These are phyloP conservation scores for Cordyceps cicadae DNA, from an alignment of 2,329 filamentous ascomycete species.

Conservation along the genomic window DNA sequence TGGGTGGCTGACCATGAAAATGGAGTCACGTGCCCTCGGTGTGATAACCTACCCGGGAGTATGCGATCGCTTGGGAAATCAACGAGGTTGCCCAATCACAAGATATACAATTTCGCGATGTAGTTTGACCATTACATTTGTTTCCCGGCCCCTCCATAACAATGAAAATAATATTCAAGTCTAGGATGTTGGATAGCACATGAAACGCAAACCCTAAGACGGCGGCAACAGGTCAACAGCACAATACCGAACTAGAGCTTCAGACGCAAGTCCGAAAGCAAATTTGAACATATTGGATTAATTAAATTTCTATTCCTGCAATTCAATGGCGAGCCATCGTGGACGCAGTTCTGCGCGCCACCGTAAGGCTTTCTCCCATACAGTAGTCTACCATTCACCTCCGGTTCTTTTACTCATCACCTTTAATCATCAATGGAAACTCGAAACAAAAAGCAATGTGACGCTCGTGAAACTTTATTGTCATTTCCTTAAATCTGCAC, in stretches of 20 bases:
- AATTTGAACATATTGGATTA: constrained; percentile 6
- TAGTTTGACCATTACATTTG: too few species aligned
- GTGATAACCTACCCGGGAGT: not conserved
- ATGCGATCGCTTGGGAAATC: not conserved
- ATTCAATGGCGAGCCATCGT: not conserved
- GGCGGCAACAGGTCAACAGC: too few species aligned
- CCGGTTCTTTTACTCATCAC: constrained; percentile 5
- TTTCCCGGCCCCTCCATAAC: too few species aligned
- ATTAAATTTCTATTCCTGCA: constrained; percentile 10
- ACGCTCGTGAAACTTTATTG: constrained; percentile 19
- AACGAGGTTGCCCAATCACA: not conserved
- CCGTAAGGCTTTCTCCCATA: not conserved
- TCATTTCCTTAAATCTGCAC: constrained; percentile 57
- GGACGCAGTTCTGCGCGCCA: not conserved
- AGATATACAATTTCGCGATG: too few species aligned
- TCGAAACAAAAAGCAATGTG: constrained; percentile 19
- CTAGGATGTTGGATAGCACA: too few species aligned
- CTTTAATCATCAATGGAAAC: constrained; percentile 6
- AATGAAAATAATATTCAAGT: too few species aligned
- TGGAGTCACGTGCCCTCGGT: not conserved
- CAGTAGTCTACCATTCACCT: constrained; percentile 7
- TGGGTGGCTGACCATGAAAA: not conserved
- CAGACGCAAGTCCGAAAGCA: not conserved
- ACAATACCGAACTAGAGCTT: too few species aligned
- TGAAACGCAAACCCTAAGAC: too few species aligned